Conservation (phyloP, 305 asterid genomes). For the Lippia alba region DNA sequence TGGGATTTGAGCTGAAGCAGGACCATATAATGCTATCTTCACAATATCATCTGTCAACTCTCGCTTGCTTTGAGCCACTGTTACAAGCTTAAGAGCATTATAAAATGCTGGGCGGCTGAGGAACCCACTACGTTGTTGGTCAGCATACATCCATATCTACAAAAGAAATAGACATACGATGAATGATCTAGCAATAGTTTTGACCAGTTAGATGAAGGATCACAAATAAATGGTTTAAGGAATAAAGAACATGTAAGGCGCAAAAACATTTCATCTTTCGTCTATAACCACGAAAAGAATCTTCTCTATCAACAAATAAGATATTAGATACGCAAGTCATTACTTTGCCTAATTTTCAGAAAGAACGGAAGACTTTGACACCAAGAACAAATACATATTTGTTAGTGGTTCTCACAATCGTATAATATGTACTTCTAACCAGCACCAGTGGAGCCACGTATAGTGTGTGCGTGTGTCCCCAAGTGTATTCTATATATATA, state of each 20-base stretch:
- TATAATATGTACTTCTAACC: slow-evolving; percentile 3
- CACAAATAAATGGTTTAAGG: neutral
- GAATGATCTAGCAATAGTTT: slow-evolving; percentile 7
- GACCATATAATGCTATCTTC: slow-evolving; percentile 81
- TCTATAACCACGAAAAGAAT: slow-evolving; percentile 4
- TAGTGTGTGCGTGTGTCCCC: neutral
- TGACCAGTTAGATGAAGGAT: slow-evolving; percentile 18
- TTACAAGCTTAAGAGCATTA: slow-evolving; percentile 94
- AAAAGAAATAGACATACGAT: slow-evolving; percentile 28
- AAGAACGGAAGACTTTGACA: neutral
- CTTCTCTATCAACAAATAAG: neutral
- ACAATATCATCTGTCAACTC: slow-evolving; percentile 91
- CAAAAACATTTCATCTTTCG: neutral
- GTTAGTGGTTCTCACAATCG: neutral
- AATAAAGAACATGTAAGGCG: neutral
- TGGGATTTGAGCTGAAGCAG: slow-evolving; percentile 93
- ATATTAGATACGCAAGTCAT: neutral
- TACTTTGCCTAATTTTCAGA: neutral
- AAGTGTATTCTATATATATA: too few relatives aligned
- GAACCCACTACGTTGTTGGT: slow-evolving; percentile 70
- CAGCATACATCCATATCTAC: slow-evolving; percentile 93
- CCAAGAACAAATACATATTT: neutral
- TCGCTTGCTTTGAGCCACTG: slow-evolving; percentile 95
- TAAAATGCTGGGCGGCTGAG: slow-evolving; percentile 82
- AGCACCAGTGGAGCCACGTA: neutral